Evolutionary conservation across 73 alveolate species (phyloP).

Genomic region (Halteria grandinella): DNA sequence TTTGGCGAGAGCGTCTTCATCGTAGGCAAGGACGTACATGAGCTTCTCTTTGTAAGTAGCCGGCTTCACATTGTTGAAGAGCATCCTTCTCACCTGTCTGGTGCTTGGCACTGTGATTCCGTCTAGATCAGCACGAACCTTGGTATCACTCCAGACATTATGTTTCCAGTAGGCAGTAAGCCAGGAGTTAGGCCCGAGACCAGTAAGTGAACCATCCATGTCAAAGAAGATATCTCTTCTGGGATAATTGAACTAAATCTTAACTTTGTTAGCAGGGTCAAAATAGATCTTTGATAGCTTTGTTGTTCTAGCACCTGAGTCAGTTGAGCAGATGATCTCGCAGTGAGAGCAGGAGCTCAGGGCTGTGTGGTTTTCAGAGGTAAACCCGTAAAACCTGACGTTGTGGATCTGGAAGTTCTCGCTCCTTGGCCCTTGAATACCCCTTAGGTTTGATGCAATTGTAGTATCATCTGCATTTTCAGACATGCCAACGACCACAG

Average conservation of each 20-base stretch:
- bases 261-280: not conserved
- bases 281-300: slow-evolving; percentile 7
- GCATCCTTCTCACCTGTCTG: slow-evolving; percentile 32
- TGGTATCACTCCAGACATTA: slow-evolving; percentile 12
- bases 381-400: slow-evolving; percentile 66
- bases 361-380: slow-evolving; percentile 35
- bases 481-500: slow-evolving; percentile 74
- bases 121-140: not conserved
- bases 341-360: slow-evolving; percentile 81
- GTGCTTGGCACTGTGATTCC: not conserved
- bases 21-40: slow-evolving; percentile 1
- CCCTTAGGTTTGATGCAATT: slow-evolving; percentile 35
- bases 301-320: slow-evolving; percentile 50
- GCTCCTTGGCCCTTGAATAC: slow-evolving; percentile 74
- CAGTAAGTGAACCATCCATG: slow-evolving; percentile 30
- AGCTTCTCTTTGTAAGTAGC: not conserved
- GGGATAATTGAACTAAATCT: slow-evolving; percentile 29
- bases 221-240: slow-evolving; percentile 42
- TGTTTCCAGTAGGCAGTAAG: slow-evolving; percentile 46
- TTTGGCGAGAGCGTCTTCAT: not conserved
- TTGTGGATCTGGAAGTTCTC: slow-evolving; percentile 68
- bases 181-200: slow-evolving; percentile 35
- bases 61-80: not conserved
- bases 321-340: slow-evolving; percentile 45
- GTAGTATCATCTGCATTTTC: slow-evolving; percentile 55